Conservation (phyloP, 345 rosid species). For the Hibiscus syriacus region DNA sequence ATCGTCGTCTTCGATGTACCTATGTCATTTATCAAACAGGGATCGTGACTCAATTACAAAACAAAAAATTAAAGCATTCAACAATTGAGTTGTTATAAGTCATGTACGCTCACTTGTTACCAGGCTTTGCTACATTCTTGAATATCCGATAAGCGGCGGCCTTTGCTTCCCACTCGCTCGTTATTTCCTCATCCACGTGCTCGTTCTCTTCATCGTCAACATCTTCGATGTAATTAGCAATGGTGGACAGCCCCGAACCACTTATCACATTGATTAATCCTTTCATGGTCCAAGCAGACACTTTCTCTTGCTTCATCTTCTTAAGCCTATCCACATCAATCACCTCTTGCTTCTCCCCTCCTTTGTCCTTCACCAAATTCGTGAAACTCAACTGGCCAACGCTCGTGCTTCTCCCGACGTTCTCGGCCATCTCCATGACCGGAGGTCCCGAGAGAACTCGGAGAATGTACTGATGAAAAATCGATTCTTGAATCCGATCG, state of each 20-base stretch:
- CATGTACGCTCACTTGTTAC: slow-evolving; percentile 38
- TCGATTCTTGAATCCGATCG: slow-evolving; percentile 57
- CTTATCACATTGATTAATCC: slow-evolving; percentile 44
- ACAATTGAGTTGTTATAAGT: not conserved
- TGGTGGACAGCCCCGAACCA: slow-evolving; percentile 40
- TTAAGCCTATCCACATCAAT: slow-evolving; percentile 61
- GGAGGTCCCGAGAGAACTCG: slow-evolving; percentile 53
- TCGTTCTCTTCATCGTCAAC: slow-evolving; percentile 36
- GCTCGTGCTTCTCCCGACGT: slow-evolving; percentile 15
- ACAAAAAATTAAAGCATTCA: not conserved
- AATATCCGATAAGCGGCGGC: slow-evolving; percentile 58
- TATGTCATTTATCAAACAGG: slow-evolving; percentile 11
- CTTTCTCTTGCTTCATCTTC: slow-evolving; percentile 47
- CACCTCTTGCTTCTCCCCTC: slow-evolving; percentile 37
- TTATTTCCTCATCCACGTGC: slow-evolving; percentile 45
- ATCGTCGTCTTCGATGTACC: slow-evolving; percentile 64
- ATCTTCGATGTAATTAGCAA: slow-evolving; percentile 32
- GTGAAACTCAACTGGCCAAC: slow-evolving; percentile 45
- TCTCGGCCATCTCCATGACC: slow-evolving; percentile 43
- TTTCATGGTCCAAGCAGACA: slow-evolving; percentile 78
- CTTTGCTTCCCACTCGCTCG: slow-evolving; percentile 62
- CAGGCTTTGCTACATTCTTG: slow-evolving; percentile 50
- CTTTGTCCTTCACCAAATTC: slow-evolving; percentile 20
- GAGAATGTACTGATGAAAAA: slow-evolving; percentile 54
- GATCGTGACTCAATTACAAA: not conserved